Percentiles rank a stretch among this genome's conserved stretches.
phyloP scores from a whole-genome alignment of 2,329 filamentous ascomycete species.

The Fusarium foetens region DNA sequence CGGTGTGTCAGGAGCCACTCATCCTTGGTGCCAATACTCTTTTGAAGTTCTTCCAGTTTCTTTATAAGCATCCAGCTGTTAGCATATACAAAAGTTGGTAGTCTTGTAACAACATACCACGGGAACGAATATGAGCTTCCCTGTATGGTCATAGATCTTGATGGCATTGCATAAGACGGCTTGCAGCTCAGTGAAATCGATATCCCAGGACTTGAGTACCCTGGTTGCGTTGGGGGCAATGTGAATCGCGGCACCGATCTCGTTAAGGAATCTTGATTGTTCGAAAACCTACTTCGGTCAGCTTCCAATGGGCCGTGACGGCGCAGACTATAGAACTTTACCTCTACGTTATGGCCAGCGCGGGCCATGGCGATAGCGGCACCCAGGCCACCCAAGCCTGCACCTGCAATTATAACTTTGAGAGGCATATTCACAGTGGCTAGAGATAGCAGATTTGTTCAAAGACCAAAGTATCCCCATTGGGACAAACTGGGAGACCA shows the following conservation, averaged over 20 bases:
- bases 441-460: no score
- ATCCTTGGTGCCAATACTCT: background rate
- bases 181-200: conserved; percentile 2
- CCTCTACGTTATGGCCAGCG: conserved; percentile 3
- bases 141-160: conserved; percentile 5
- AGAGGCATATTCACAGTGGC: background rate
- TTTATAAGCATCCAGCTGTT: background rate
- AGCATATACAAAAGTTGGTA: background rate
- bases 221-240: conserved; percentile 12
- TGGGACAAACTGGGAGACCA: background rate
- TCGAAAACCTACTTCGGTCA: conserved; percentile 1
- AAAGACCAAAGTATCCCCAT: background rate
- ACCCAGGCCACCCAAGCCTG: conserved; percentile 2
- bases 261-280: conserved; percentile 12
- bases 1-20: conserved; percentile 6
- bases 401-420: conserved; percentile 7
- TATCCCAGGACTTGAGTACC: conserved; percentile 1
- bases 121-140: background rate
- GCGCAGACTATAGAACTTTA: background rate
- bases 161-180: conserved; percentile 11
- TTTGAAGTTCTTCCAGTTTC: background rate
- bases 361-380: conserved; percentile 15
- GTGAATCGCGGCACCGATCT: conserved; percentile 12
- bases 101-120: background rate
- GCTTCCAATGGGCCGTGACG: no score